These are phyloP conservation scores for Firmiana major DNA, from an alignment of 345 rosid genomes.

Conservation along the genomic window DNA sequence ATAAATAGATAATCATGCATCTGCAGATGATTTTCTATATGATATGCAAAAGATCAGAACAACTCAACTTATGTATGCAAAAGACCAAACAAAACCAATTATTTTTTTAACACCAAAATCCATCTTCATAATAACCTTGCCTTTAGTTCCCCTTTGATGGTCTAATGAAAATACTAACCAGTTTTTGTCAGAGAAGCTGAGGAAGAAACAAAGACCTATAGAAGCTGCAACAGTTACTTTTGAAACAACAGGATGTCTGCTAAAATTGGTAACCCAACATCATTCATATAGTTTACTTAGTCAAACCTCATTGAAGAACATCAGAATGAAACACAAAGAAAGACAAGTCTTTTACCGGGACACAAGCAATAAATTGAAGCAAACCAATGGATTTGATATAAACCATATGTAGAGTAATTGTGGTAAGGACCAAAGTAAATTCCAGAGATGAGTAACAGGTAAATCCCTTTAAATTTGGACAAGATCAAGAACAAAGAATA, in stretches of 20 bases:
- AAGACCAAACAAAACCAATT: not conserved
- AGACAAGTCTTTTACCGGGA: not conserved
- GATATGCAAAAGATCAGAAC: not conserved
- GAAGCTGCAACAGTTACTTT: not conserved
- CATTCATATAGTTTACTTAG: not conserved
- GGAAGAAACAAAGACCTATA: not conserved
- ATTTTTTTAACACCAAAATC: not conserved
- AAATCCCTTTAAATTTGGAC: conserved; percentile 5
- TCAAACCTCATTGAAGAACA: not conserved
- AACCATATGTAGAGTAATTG: not conserved
- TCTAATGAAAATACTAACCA: not conserved
- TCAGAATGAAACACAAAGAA: not conserved
- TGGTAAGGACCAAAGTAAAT: conserved; percentile 1
- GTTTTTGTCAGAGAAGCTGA: not conserved
- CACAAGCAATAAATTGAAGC: not conserved
- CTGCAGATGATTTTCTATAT: not conserved
- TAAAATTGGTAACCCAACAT: not conserved
- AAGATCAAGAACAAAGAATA: not conserved
- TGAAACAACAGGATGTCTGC: not conserved
- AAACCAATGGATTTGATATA: not conserved
- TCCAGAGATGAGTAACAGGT: not conserved
- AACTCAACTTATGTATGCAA: not conserved
- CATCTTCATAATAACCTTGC: not conserved
- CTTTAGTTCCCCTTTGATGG: not conserved
- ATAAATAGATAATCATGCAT: not conserved